Base-by-base conservation (phyloP, 805 yeast species). In the Candida sonorensis region DNA sequence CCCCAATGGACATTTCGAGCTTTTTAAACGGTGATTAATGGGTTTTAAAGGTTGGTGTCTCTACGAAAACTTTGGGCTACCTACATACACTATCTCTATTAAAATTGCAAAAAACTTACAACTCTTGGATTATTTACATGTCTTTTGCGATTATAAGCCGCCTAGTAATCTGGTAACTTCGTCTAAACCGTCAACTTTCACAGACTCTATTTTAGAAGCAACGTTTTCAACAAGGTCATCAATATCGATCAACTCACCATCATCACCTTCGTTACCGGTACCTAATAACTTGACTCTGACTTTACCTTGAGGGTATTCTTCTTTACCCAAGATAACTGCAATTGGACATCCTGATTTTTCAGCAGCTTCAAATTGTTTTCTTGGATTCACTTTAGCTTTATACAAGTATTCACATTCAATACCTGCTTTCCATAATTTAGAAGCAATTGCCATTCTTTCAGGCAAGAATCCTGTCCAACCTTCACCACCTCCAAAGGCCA, bases 401-500 rank as follows among this genome's bases (percentile, higher is more conserved):
- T 85, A 92, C 40, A 90, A 69, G 58, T 78, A 94, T 64, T 92
- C 98, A 29, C 94, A 69, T 55, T 85, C 94, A 43, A 92, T 78
- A 22, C 92, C 96, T 7, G 81, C 81, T 25, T 67, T 67, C 98
- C 98, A 92, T 47, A 92, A 70, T 48, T 67, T 58, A 51, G 85
- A 80, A 33, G 96, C 77, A 29, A 92, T 72, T 19, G 70, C 49
- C 95, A 92, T 87, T 66, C 98, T 81, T 64, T 92, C 97, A 36
- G 77, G 74, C 51, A 92, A 65, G 64, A 84, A 86, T 6, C 97
- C 98, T 38, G 69, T 77, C 97, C 97, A 88, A 40, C 81, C 94
- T 48, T 83, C 83, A 50, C 97, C 98, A 51, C 97, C 97, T 45
- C 98, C 98, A 53, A 92, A 88, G 1, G 98, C 97, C 96, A 92